Conservation (phyloP, 257 asterid species). For the Ophiorrhiza pumila region DNA sequence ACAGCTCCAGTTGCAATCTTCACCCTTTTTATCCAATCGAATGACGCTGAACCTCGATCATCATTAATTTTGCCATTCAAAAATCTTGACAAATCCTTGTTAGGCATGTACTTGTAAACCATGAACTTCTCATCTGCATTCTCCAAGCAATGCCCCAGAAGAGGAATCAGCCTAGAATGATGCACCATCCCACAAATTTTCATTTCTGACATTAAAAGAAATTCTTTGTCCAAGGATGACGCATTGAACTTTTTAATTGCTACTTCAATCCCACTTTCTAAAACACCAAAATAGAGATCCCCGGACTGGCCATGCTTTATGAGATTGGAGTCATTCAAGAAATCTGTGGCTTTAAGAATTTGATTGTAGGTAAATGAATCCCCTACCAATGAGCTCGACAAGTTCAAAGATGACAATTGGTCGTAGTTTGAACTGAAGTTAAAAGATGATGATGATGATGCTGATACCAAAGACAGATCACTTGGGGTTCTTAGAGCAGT, state of each 20-base stretch:
- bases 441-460: not conserved
- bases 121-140: not conserved
- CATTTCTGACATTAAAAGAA: not conserved
- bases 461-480: not conserved
- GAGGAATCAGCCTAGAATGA: constrained; percentile 6
- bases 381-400: not conserved
- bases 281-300: constrained; percentile 7
- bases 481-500: constrained; percentile 9
- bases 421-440: no score
- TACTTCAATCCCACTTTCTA: not conserved
- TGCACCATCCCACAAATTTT: not conserved
- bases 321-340: constrained; percentile 2
- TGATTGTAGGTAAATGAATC: not conserved
- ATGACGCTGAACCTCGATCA: not conserved
- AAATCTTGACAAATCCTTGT: not conserved
- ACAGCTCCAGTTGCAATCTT: constrained; percentile 13
- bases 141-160: constrained; percentile 12
- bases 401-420: not conserved
- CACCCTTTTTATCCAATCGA: constrained; percentile 8
- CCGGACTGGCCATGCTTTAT: constrained; percentile 8
- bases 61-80: not conserved
- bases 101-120: constrained; percentile 7
- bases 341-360: not conserved
- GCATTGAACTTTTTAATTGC: not conserved
- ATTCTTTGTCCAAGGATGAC: not conserved